Percentiles rank a stretch among this genome's conserved stretches.
Evolutionary conservation across 495 filamentous ascomycete genomes (phyloP).

Genomic region (Lophium mytilinum): DNA sequence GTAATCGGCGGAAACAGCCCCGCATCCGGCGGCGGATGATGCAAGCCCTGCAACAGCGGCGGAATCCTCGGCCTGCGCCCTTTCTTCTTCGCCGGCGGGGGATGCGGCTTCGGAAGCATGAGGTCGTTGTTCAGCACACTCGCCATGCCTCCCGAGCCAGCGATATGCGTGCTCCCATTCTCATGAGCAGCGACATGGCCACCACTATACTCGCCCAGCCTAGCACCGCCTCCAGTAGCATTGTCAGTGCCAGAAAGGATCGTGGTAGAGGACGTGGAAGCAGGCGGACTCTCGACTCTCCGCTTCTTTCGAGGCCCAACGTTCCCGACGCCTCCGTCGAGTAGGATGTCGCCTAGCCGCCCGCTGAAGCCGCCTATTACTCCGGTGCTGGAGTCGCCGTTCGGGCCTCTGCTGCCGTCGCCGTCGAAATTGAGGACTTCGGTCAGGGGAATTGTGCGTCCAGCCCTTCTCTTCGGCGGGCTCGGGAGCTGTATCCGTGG

Average conservation of each 20-base stretch:
- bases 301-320: conserved; percentile 8
- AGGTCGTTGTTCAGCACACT: neutral
- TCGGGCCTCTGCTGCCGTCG: neutral
- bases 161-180: neutral
- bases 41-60: conserved; percentile 31
- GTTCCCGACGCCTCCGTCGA: neutral
- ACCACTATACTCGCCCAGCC: neutral
- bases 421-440: conserved; percentile 23
- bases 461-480: neutral
- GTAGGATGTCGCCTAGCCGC: conserved; percentile 12
- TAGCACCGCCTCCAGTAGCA: no score
- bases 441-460: conserved; percentile 18
- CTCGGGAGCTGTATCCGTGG: neutral
- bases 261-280: neutral
- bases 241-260: no score
- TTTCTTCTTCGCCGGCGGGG: conserved; percentile 9
- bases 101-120: conserved; percentile 21
- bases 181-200: neutral
- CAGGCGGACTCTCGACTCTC: conserved; percentile 5
- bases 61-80: conserved; percentile 27
- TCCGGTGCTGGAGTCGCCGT: neutral
- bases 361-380: conserved; percentile 9
- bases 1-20: conserved; percentile 32
- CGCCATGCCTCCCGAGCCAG: neutral
- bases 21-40: conserved; percentile 34